A percentile compares a stretch with the other conserved stretches of the same genome.
Evolutionary conservation across 345 rosid genomes (phyloP).

Genomic region (Populus tremula): DNA sequence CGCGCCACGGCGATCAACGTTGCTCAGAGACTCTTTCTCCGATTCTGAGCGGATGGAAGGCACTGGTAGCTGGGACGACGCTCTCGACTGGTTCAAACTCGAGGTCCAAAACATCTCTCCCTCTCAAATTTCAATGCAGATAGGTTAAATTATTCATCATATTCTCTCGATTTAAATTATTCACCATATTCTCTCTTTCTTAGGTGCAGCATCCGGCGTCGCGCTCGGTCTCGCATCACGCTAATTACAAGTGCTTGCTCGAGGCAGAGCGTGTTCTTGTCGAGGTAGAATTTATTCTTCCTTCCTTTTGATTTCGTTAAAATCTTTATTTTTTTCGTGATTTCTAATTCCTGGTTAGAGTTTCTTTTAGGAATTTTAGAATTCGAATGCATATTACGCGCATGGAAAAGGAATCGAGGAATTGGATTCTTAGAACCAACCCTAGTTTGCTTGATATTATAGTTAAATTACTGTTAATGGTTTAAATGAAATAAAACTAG

Average conservation of each 20-base stretch:
- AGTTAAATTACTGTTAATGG: not conserved
- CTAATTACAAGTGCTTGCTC: slow-evolving; percentile 64
- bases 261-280: slow-evolving; percentile 59
- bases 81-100: slow-evolving; percentile 73
- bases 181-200: not conserved
- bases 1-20: slow-evolving; percentile 44
- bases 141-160: not conserved
- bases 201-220: slow-evolving; percentile 44
- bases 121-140: not conserved
- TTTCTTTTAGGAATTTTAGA: not conserved
- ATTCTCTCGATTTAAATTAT: slow-evolving; percentile 9
- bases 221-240: slow-evolving; percentile 42
- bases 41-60: slow-evolving; percentile 69
- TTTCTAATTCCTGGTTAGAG: not conserved
- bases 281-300: slow-evolving; percentile 45
- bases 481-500: not conserved
- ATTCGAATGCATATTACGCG: not conserved
- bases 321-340: not conserved
- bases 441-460: not conserved
- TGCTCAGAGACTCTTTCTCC: slow-evolving; percentile 44
- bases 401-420: not conserved
- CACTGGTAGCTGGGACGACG: slow-evolving; percentile 69
- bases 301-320: not conserved
- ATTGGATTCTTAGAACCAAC: not conserved
- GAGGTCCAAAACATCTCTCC: slow-evolving; percentile 27